Conservation (phyloP, 108 stramenopile species). For the Fistulifera pelliculosa region DNA sequence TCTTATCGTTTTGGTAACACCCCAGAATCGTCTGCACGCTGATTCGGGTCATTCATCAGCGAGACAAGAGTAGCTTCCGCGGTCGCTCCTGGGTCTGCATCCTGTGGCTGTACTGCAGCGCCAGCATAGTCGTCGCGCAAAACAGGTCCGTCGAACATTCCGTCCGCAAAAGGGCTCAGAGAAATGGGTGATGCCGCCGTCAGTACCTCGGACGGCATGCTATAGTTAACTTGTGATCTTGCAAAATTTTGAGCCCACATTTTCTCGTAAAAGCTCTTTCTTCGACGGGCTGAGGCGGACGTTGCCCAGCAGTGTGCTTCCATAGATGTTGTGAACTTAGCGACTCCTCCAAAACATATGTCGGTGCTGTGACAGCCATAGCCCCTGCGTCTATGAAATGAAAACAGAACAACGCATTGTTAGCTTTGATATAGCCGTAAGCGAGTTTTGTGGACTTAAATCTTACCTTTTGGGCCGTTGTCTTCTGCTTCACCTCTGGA, state of each 20-base stretch:
- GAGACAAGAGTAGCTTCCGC: slow-evolving; percentile 56
- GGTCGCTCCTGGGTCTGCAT: slow-evolving; percentile 18
- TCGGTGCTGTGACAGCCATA: slow-evolving; percentile 83
- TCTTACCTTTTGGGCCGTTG: background rate
- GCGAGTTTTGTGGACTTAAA: background rate
- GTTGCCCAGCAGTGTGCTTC: slow-evolving; percentile 84
- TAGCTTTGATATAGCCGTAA: background rate
- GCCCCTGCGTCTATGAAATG: slow-evolving; percentile 30
- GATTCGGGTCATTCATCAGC: slow-evolving; percentile 20
- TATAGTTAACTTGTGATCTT: slow-evolving; percentile 70
- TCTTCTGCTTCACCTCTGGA: background rate
- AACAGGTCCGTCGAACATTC: slow-evolving; percentile 28
- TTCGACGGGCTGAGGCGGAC: slow-evolving; percentile 89
- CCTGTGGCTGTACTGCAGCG: background rate
- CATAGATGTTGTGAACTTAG: slow-evolving; percentile 75
- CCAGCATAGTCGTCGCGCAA: background rate
- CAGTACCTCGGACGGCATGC: slow-evolving; percentile 63
- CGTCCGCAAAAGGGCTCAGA: slow-evolving; percentile 65
- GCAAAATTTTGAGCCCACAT: slow-evolving; percentile 91
- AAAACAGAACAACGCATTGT: slow-evolving; percentile 4
- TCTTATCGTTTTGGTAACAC: slow-evolving; percentile 3
- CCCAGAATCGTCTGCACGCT: background rate
- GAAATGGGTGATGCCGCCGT: slow-evolving; percentile 75
- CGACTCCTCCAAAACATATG: slow-evolving; percentile 87
- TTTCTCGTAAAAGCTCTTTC: slow-evolving; percentile 88